A percentile compares a stretch with the other conserved stretches of the same genome.
Evolutionary conservation across 1,139 yeast genomes (phyloP).

Genomic region (Saccharomyces hybrid): DNA sequence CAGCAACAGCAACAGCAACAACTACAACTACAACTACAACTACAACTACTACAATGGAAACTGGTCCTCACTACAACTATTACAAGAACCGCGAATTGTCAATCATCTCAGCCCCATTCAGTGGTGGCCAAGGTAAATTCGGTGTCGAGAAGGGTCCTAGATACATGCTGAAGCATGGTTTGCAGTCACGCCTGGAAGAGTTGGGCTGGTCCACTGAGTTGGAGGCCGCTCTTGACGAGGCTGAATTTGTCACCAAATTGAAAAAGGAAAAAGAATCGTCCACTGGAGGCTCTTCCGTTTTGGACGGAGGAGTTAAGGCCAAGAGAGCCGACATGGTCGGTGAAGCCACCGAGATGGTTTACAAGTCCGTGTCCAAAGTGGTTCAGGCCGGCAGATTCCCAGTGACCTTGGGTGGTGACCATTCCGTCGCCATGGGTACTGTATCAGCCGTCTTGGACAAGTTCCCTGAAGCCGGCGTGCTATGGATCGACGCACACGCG

Average conservation of each 20-base stretch:
- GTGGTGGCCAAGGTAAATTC: constrained; percentile 92
- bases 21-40: background rate
- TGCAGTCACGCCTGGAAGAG: constrained; percentile 49
- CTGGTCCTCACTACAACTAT: constrained; percentile 39
- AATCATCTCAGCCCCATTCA: constrained; percentile 76
- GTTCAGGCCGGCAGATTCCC: constrained; percentile 54
- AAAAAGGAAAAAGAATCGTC: constrained; percentile 28
- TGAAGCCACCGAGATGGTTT: constrained; percentile 58
- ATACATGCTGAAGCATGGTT: constrained; percentile 63
- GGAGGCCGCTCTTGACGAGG: constrained; percentile 48
- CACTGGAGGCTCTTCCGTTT: constrained; percentile 35
- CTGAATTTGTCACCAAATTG: constrained; percentile 36
- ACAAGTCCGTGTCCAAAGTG: constrained; percentile 45
- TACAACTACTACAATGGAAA: constrained; percentile 1
- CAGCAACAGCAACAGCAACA: background rate
- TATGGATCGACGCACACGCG: constrained; percentile 98
- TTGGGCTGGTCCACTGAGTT: constrained; percentile 70
- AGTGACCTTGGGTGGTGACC: constrained; percentile 92
- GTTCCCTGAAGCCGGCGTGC: constrained; percentile 78
- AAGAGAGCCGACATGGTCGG: constrained; percentile 76
- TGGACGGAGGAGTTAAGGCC: constrained; percentile 36
- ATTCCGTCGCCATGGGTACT: constrained; percentile 92
- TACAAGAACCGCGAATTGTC: constrained; percentile 49
- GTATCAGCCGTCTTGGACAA: constrained; percentile 72
- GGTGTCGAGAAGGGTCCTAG: constrained; percentile 96